Conservation (phyloP, 2,329 filamentous ascomycete species). For the Blastomyces gilchristii region DNA sequence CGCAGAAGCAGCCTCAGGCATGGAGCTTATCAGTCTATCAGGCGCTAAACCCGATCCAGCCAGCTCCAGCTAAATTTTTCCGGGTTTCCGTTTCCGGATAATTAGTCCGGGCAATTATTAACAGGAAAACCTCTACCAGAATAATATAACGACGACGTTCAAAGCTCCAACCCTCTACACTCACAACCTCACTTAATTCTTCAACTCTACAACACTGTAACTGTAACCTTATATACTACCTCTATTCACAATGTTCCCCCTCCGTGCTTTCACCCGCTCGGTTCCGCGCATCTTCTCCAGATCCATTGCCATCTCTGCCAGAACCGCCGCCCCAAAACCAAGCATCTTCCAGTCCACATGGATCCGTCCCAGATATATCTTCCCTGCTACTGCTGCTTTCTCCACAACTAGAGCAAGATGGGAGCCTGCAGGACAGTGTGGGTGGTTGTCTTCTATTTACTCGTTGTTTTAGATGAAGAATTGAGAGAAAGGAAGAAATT, state of each 20-base stretch:
- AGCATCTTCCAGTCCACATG: constrained; percentile 41
- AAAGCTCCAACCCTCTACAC: background rate
- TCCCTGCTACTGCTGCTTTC: constrained; percentile 31
- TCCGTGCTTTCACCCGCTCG: constrained; percentile 55
- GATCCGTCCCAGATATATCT: constrained; percentile 34
- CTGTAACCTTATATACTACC: background rate
- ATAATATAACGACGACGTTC: background rate
- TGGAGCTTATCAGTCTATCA: too few relatives aligned
- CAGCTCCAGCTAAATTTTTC: background rate
- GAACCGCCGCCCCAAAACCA: constrained; percentile 40
- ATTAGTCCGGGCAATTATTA: background rate
- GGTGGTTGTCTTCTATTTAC: constrained; percentile 10
- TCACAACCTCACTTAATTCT: background rate
- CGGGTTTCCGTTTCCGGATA: background rate
- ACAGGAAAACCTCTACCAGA: background rate
- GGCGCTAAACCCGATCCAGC: background rate
- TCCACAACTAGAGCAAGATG: constrained; percentile 35
- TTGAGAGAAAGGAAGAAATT: background rate
- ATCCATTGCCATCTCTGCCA: constrained; percentile 41
- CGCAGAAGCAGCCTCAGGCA: too few relatives aligned
- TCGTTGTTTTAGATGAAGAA: background rate
- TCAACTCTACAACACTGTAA: background rate
- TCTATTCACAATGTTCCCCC: constrained; percentile 53
- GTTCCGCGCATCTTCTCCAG: constrained; percentile 55
- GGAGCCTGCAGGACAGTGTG: constrained; percentile 40